Evolutionary conservation across 2,329 filamentous ascomycete species (phyloP), one percentile per base, ranked within the genome.

Genomic region (Fusarium penzigii): DNA sequence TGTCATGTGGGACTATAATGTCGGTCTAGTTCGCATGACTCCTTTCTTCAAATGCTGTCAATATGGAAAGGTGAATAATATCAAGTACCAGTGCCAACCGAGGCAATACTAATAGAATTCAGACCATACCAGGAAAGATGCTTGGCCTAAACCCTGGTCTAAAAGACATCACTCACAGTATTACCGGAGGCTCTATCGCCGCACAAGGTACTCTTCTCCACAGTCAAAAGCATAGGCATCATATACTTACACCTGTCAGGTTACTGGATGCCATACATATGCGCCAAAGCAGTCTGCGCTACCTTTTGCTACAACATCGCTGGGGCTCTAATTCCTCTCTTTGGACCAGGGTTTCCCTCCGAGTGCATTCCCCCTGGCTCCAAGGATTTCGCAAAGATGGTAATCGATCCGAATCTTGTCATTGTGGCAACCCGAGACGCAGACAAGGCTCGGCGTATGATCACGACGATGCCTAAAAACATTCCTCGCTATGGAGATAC

Each of bases 1-100:
- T 1, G 86, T 97, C 55, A 92, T 97, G 84, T 99, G 94, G 94
- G 94, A 99, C 71, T 97, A 97, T 75, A 93, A 95, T 64, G 85
- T 93, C 56, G 94, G 94, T 9, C 85, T 97, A 29, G 92, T 97
- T 56, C 87, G 93, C 56, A 95, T 96, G 72, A 97, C 92, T 2
- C 89, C 92, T 29, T 90, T 97, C 68, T 97, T 97, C 81, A 96
- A 96, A 71, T 92, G 89, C 60, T 87, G 87, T 68, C 86, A 88
- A 58, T 93, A 93, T 67, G 82, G 87, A 58, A 99, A 99, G 85
- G 93, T 92, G 69, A 67, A 56, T 48, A 64, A 38, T 34, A 20
- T 45, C 20, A 34, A 48, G 16, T 46, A 10, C 11, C 20, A 49
- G 44, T 6, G 10, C 17, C 10, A 46, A 36, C 25, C 3, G 17